These are phyloP conservation scores for Globisporangium solare DNA, from an alignment of 352 stramenopile genomes.

Conservation along the genomic window DNA sequence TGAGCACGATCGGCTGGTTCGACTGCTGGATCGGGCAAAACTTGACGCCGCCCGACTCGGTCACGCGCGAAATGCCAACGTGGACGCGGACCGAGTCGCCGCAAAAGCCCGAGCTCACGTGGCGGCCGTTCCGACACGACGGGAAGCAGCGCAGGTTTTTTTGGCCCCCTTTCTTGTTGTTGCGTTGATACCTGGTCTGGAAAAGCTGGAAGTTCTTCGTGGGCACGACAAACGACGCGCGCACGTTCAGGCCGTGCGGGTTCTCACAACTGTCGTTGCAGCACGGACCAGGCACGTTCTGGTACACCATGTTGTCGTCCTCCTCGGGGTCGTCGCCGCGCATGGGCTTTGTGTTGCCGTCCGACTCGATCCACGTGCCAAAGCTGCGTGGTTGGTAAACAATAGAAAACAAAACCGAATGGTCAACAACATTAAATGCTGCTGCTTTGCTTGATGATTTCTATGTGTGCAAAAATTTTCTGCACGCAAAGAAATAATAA, in stretches of 20 bases:
- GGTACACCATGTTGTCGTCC: conserved; percentile 63
- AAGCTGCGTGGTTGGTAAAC: conserved; percentile 25
- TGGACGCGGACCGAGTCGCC: conserved; percentile 82
- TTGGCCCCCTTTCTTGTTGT: conserved; percentile 89
- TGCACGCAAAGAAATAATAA: too few relatives aligned
- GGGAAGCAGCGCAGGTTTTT: conserved; percentile 89
- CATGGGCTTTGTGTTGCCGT: conserved; percentile 79
- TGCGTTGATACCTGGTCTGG: conserved; percentile 76
- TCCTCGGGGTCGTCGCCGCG: conserved; percentile 60
- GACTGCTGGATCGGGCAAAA: conserved; percentile 75
- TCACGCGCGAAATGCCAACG: conserved; percentile 70
- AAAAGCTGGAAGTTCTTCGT: conserved; percentile 82
- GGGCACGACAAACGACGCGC: conserved; percentile 72
- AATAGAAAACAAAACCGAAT: too few relatives aligned
- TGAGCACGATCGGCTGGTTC: conserved; percentile 45
- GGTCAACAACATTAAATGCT: too few relatives aligned
- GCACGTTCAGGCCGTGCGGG: conserved; percentile 71
- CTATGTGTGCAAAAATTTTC: too few relatives aligned
- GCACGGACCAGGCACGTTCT: conserved; percentile 69
- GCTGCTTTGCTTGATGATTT: too few relatives aligned
- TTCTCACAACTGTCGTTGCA: conserved; percentile 85
- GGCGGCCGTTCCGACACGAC: conserved; percentile 69
- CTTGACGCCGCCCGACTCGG: conserved; percentile 72
- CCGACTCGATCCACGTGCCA: conserved; percentile 78
- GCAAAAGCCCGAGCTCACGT: conserved; percentile 85